A percentile compares a stretch with the other conserved stretches of the same genome.
phyloP scores from a whole-genome alignment of 768 basidiomycete genomes.

The Boletus eberwhitei region DNA sequence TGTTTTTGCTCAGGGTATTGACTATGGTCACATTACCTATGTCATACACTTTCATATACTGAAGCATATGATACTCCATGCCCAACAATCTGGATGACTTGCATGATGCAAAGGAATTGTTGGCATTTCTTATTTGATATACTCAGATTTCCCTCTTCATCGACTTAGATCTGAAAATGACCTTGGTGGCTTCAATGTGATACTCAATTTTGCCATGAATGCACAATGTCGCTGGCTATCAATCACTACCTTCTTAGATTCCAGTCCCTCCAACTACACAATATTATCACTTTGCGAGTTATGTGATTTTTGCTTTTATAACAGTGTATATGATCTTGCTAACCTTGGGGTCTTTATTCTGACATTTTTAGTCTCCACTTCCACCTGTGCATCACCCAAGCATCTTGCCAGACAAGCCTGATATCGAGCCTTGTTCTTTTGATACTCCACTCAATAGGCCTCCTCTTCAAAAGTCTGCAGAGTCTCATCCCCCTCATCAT shows the following conservation, averaged over 20 bases:
- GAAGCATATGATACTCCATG: conserved; percentile 2
- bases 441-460: no score
- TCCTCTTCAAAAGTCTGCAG: no score
- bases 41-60: neutral
- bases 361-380: no score
- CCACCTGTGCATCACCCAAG: no score
- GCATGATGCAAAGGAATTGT: neutral
- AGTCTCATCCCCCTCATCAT: no score
- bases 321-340: no score
- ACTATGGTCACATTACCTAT: neutral
- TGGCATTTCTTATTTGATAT: conserved; percentile 1
- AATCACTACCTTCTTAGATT: neutral
- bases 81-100: conserved; percentile 4
- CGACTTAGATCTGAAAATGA: neutral
- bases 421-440: no score
- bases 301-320: neutral
- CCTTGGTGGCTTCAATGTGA: neutral
- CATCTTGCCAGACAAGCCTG: no score
- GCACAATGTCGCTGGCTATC: neutral
- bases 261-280: neutral
- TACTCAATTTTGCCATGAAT: neutral
- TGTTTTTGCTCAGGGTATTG: no score
- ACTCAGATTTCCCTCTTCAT: neutral
- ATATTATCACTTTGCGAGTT: neutral
- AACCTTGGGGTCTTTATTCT: no score